A percentile compares a stretch with the other conserved stretches of the same genome.
phyloP scores from a whole-genome alignment of 2,329 filamentous ascomycete species.

The Akanthomyces lecanii region DNA sequence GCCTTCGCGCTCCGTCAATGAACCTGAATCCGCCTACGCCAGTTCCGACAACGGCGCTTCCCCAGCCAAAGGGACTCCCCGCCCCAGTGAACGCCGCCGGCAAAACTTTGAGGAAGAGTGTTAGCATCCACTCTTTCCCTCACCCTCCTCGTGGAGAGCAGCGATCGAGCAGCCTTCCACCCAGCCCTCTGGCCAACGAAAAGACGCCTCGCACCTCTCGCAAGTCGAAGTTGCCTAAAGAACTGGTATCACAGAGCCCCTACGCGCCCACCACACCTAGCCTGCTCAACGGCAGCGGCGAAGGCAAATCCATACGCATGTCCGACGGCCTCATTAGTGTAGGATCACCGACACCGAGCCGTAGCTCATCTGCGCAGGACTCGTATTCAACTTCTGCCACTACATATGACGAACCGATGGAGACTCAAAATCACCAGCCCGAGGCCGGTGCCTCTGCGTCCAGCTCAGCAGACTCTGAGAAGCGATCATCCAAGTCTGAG shows the following conservation, averaged over 20 bases:
- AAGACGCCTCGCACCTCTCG: constrained; percentile 40
- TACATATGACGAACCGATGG: constrained; percentile 75
- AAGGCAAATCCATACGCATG: constrained; percentile 69
- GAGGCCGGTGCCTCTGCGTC: constrained; percentile 27
- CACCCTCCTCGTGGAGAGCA: constrained; percentile 72
- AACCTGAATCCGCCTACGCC: constrained; percentile 49
- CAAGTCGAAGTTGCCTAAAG: constrained; percentile 54
- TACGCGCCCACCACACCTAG: constrained; percentile 57
- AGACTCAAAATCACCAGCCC: constrained; percentile 37
- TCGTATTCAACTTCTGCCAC: constrained; percentile 90
- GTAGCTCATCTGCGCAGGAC: constrained; percentile 86
- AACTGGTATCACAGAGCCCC: constrained; percentile 45
- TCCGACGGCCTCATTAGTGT: constrained; percentile 73
- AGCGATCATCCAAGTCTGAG: constrained; percentile 56
- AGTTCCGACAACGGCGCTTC: constrained; percentile 49
- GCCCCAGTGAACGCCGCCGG: constrained; percentile 51
- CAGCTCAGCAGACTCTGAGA: constrained; percentile 35
- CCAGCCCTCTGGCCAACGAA: constrained; percentile 54
- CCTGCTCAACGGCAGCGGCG: constrained; percentile 72
- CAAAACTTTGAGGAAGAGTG: constrained; percentile 75
- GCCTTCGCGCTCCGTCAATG: constrained; percentile 56
- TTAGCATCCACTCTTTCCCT: constrained; percentile 92
- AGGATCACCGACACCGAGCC: constrained; percentile 79
- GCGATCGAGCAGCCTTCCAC: constrained; percentile 57
- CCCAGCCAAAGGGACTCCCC: constrained; percentile 52